Conservation (phyloP, 441 rosid species). For the Eruca vesicaria region DNA sequence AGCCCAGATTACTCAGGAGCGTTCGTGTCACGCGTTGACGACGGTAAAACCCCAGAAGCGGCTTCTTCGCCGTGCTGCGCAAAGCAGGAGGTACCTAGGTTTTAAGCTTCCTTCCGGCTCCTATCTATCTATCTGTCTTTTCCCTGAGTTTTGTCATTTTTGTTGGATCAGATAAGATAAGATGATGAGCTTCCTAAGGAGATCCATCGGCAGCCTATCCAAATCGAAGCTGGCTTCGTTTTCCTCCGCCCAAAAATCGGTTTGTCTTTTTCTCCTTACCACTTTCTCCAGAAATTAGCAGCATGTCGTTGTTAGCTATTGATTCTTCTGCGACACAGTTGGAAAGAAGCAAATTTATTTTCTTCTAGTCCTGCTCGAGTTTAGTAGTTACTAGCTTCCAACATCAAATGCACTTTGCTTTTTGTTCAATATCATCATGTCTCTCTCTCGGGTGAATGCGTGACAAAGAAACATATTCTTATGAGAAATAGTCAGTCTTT, state of each 20-base stretch:
- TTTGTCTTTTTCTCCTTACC: background rate
- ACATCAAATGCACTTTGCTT: background rate
- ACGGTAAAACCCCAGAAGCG: conserved; percentile 30
- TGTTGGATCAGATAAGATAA: conserved; percentile 6
- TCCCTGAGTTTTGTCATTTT: background rate
- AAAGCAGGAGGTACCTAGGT: background rate
- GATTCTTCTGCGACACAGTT: too few relatives aligned
- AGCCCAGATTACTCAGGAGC: conserved; percentile 1
- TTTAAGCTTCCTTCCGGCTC: background rate
- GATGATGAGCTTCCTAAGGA: conserved; percentile 39
- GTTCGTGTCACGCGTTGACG: conserved; percentile 17
- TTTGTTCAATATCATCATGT: background rate
- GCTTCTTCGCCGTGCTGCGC: conserved; percentile 8
- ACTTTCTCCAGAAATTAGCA: background rate
- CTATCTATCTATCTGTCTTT: background rate
- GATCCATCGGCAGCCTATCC: conserved; percentile 23
- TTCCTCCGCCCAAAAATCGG: conserved; percentile 32
- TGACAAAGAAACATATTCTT: background rate
- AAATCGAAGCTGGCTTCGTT: conserved; percentile 23
- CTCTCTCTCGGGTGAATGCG: background rate
- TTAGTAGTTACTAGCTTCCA: background rate
- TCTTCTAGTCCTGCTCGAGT: background rate
- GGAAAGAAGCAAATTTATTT: too few relatives aligned
- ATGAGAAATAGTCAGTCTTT: background rate
- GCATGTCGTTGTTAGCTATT: too few relatives aligned